Percentiles rank a stretch among this genome's conserved stretches.
phyloP scores from a whole-genome alignment of 1,139 yeast species.

The Yamadazyma membranifaciens region DNA sequence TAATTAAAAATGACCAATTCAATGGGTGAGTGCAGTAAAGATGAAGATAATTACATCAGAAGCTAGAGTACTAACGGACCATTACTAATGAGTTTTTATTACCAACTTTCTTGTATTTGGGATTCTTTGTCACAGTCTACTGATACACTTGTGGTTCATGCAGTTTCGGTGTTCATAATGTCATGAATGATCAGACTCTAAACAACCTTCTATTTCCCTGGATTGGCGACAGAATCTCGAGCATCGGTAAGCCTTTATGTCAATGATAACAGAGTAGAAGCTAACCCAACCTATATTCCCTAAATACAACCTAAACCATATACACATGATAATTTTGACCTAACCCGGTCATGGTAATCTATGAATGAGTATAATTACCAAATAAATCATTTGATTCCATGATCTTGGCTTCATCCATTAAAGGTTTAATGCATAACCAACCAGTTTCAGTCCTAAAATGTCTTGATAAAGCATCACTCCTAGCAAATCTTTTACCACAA shows the following conservation, averaged over 20 bases:
- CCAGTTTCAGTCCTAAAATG: constrained; percentile 62
- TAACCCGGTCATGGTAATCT: background rate
- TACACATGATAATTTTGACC: background rate
- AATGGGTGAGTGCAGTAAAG: too few relatives aligned
- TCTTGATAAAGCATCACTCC: constrained; percentile 57
- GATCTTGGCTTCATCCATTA: constrained; percentile 49
- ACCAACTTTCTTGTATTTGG: too few relatives aligned
- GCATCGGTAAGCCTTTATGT: background rate
- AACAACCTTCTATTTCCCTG: too few relatives aligned
- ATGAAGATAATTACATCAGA: too few relatives aligned
- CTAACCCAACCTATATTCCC: background rate
- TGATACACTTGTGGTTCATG: too few relatives aligned
- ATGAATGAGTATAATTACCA: constrained; percentile 6
- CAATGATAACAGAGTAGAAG: background rate
- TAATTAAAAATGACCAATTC: too few relatives aligned
- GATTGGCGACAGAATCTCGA: too few relatives aligned
- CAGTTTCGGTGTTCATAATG: too few relatives aligned
- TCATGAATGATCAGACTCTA: too few relatives aligned
- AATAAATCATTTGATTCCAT: constrained; percentile 17
- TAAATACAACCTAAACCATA: background rate
- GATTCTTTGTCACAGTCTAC: too few relatives aligned
- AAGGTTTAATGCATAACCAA: constrained; percentile 53
- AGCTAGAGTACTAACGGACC: too few relatives aligned
- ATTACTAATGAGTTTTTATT: too few relatives aligned
- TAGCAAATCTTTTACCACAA: constrained; percentile 56